phyloP scores from a whole-genome alignment of 2,329 filamentous ascomycete genomes.

The Seiridium cupressi region DNA sequence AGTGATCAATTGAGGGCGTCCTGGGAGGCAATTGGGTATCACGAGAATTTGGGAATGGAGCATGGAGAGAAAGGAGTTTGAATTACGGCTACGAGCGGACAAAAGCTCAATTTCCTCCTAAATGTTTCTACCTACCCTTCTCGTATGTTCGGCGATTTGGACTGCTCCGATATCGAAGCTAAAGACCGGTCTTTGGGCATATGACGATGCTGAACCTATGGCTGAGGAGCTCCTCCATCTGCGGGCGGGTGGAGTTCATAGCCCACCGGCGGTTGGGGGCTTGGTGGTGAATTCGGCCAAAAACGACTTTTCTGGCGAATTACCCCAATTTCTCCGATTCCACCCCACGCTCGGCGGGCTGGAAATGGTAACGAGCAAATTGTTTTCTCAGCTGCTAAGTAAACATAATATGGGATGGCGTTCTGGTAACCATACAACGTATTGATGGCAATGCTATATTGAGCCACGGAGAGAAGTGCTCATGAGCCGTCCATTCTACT shows the following conservation, averaged over 20 bases:
- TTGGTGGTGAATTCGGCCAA: not conserved
- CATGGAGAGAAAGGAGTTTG: not conserved
- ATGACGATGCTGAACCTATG: slow-evolving; percentile 6
- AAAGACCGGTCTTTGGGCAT: not conserved
- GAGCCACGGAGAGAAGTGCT: too few relatives aligned
- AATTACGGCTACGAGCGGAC: not conserved
- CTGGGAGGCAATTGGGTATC: not conserved
- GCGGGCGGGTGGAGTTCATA: slow-evolving; percentile 1
- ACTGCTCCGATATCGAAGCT: slow-evolving; percentile 5
- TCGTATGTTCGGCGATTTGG: not conserved
- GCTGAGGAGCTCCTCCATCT: not conserved
- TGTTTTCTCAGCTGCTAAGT: not conserved
- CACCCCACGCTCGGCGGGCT: not conserved
- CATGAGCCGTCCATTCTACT: too few relatives aligned
- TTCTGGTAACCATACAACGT: too few relatives aligned
- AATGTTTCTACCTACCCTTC: slow-evolving; percentile 1
- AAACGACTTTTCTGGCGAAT: slow-evolving; percentile 7
- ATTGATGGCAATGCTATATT: too few relatives aligned
- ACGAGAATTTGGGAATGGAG: not conserved
- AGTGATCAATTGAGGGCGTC: too few relatives aligned
- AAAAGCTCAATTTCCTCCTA: not conserved
- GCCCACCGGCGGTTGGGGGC: not conserved
- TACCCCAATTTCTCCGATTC: slow-evolving; percentile 8
- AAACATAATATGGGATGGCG: not conserved
- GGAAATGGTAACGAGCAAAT: not conserved